phyloP scores from a whole-genome alignment of 1,139 yeast species.

The Nakaseomyces glabratus region DNA sequence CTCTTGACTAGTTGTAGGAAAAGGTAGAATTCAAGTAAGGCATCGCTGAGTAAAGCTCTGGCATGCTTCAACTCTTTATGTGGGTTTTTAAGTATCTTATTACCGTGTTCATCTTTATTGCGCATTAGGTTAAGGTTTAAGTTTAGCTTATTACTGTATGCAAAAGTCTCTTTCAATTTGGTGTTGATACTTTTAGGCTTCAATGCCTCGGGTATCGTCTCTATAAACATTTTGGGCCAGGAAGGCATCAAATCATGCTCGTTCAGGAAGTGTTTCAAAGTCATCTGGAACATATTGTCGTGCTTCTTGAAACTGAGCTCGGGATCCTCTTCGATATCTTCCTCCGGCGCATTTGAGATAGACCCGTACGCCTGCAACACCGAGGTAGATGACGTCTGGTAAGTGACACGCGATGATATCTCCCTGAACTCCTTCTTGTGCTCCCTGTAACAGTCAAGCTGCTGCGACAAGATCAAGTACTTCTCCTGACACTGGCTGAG shows the following conservation, averaged over 20 bases:
- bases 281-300: background rate
- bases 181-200: conserved; percentile 8
- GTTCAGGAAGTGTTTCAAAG: conserved; percentile 13
- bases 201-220: conserved; percentile 1
- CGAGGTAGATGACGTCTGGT: conserved; percentile 1
- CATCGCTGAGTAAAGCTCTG: conserved; percentile 63
- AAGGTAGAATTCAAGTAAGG: conserved; percentile 71
- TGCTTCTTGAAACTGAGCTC: background rate
- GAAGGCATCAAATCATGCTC: conserved; percentile 27
- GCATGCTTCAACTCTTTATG: conserved; percentile 40
- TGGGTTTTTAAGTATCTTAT: conserved; percentile 38
- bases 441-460: conserved; percentile 18
- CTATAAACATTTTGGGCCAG: conserved; percentile 18
- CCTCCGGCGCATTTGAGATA: background rate
- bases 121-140: conserved; percentile 2
- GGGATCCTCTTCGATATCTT: background rate
- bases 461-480: conserved; percentile 18
- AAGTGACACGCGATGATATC: background rate
- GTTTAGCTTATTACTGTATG: conserved; percentile 4
- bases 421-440: conserved; percentile 13
- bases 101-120: conserved; percentile 2
- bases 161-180: conserved; percentile 8
- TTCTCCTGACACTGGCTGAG: conserved; percentile 23
- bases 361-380: conserved; percentile 4
- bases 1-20: conserved; percentile 70